A percentile compares a stretch with the other conserved stretches of the same genome.
phyloP scores from a whole-genome alignment of 768 basidiomycete genomes.

The Leccinum aurantiacum region DNA sequence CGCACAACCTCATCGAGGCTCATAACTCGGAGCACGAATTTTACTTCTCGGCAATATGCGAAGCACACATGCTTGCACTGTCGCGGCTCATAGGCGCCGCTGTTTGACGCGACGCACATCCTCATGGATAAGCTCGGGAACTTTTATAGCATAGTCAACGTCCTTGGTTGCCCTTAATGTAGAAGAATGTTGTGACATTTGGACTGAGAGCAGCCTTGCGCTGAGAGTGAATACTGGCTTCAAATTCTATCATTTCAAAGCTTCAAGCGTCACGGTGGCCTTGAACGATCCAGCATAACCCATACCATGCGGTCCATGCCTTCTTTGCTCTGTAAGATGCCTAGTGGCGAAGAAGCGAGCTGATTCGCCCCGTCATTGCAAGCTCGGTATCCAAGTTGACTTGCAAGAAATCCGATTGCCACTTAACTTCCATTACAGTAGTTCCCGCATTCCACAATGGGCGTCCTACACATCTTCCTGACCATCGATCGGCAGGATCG shows the following conservation, averaged over 20 bases:
- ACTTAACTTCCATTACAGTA: not conserved
- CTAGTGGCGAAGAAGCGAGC: not conserved
- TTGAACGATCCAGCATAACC: not conserved
- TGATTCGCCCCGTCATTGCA: not conserved
- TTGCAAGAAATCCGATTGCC: not conserved
- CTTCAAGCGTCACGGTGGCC: not conserved
- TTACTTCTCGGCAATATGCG: constrained; percentile 89
- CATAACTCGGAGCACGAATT: constrained; percentile 95
- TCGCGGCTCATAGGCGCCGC: constrained; percentile 30
- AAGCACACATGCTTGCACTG: constrained; percentile 53
- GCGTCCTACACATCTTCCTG: not conserved
- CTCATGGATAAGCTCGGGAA: not conserved
- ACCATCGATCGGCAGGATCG: not conserved
- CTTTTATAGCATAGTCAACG: not conserved
- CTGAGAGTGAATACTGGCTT: not conserved
- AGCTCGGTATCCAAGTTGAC: not conserved
- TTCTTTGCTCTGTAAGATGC: not conserved
- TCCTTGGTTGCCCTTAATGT: not conserved
- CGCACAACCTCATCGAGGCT: constrained; percentile 82
- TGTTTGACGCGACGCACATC: not conserved
- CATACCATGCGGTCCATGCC: not conserved
- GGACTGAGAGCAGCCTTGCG: not conserved
- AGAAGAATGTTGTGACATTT: not conserved
- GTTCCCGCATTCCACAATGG: not conserved
- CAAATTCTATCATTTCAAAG: not conserved